Evolutionary conservation across 2,329 filamentous ascomycete genomes (phyloP), one percentile per base, ranked within the genome.

Genomic region (Colletotrichum horii): DNA sequence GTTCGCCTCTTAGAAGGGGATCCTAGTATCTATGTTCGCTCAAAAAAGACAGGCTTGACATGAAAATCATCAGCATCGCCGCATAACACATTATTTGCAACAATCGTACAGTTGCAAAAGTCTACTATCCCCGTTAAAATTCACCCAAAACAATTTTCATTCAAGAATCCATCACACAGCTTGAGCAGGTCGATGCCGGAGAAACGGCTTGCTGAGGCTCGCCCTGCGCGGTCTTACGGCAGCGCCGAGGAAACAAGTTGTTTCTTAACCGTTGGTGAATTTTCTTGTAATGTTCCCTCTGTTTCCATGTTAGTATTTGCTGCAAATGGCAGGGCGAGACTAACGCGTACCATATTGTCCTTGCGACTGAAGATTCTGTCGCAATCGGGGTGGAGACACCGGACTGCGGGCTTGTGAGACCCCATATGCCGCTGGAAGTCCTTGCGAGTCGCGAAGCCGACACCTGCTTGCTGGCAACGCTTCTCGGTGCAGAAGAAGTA

Each of bases 401-500:
- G 48, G 30, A 74, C 68, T 28, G 72, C 52, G 7, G 72, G 72
- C 68, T 74, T 71, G n/a, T 74, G 72, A 9, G 67, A 71, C n/a
- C 72, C 72, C 72, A 74, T 74, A 15, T 74, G 72, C 9, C 72
- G 72, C 36, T 74, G 72, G 15, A 71, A 74, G 30, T 74, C 72
- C 28, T 74, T 74, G 60, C 68, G 67, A 6, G 72, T 74, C 34
- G 72, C 72, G 48, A 74, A 74, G 9, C 72, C 72, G 15, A 71
- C 68, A 16, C 68, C 72, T 3, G 72, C 68, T 22, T 71, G 43
- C 48, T 66, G 72, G 68, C 72, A 74, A 7, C 61, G 70, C 52
- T 71, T 66, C 55, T 74, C 72, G 48, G 72, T 71, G 72, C 72
- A 74, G 72, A 74, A 74, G 52, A 74, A 74, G 22, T 71, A 74